Evolutionary conservation across 1,284 basidiomycete genomes (phyloP), one percentile per base, ranked within the genome.

Genomic region (Puccinia novopanici): DNA sequence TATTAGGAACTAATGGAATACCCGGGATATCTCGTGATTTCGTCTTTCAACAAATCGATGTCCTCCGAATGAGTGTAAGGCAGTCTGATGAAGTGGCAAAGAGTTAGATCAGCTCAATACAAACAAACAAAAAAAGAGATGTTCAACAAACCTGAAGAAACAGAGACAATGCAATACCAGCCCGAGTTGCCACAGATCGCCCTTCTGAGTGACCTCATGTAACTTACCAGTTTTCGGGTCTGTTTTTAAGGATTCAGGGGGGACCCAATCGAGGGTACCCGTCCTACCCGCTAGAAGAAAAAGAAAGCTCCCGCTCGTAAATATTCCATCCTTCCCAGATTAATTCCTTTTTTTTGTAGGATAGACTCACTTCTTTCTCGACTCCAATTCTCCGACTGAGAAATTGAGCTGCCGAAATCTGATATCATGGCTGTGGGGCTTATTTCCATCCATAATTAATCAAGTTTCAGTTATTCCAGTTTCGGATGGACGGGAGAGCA

Each of bases 81-180:
- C 90, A 91, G 30, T 87, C 88, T 71, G 85, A 84, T 22, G 84
- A 84, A 72, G 87, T 87, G 9, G 40, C 22, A 42, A 88, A 27
- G 88, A 88, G 27, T 88, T 61, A 13, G 45, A 27, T 88, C 78
- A 89, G 88, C 3, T 89, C 87, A 0, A 91, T 90, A 82, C 91
- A 90, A 27, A 87, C 88, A 84, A 93, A 27, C 94, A 85, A 45
- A 89, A 89, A 37, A 3, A 5, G 24, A 5, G 40, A 19, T 72
- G 70, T 5, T 71, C 15, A 71, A 40, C 27, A 34, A 68, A 48
- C 76, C 76, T 78, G 86, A 98, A 93, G 86, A 96, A 98, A 0
- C 96, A 87, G 81, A 97, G 89, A 84, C 94, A 94, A 87, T 97
- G 91, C 15, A 98, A 88, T 61, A 98, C 92, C 92, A 98, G 94